A percentile compares a stretch with the other conserved stretches of the same genome.
Conservation (phyloP, 202 grass and related monocot genomes). For the Brachypodium distachyon region DNA sequence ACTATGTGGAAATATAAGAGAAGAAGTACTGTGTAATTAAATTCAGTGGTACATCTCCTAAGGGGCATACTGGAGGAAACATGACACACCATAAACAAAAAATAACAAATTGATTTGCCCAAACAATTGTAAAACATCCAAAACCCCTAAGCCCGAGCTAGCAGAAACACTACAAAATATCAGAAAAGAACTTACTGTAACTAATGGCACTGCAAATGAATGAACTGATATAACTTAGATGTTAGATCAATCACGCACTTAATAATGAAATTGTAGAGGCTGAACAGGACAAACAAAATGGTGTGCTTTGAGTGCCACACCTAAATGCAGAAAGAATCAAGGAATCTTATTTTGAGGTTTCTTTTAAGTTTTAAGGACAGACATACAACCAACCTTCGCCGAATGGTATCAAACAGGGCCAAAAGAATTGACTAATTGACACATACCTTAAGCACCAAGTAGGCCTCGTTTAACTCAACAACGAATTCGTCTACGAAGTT, state of each 20-base stretch:
- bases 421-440: not conserved
- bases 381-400: not conserved
- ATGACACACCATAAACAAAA: too few species aligned
- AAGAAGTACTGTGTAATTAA: not conserved
- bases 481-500: constrained; percentile 67
- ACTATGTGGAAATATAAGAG: not conserved
- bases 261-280: not conserved
- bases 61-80: too few species aligned
- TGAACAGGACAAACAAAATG: not conserved
- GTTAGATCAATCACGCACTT: not conserved
- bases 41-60: not conserved
- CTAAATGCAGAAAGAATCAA: not conserved
- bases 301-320: not conserved
- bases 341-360: not conserved
- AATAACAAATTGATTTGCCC: too few species aligned
- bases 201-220: too few species aligned
- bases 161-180: not conserved
- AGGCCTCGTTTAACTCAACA: constrained; percentile 81
- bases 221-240: not conserved
- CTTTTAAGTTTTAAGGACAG: not conserved
- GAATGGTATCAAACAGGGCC: not conserved
- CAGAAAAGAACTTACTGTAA: not conserved
- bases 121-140: too few species aligned
- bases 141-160: too few species aligned
- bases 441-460: constrained; percentile 83